These are phyloP conservation scores for Ramaria sp. DNA, from an alignment of 768 basidiomycete genomes.

Conservation along the genomic window DNA sequence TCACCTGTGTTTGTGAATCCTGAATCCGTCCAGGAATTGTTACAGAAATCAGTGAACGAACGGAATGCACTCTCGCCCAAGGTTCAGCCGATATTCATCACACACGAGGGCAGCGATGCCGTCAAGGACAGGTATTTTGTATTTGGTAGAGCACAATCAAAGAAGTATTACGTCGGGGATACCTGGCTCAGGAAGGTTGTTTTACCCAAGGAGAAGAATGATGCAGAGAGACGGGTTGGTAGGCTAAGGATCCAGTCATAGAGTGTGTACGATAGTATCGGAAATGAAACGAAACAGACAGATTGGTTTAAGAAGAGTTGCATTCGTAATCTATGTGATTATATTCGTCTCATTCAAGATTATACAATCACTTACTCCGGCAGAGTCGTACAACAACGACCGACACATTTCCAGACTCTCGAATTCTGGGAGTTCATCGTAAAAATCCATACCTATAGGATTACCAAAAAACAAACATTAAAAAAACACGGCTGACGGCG, in stretches of 20 bases:
- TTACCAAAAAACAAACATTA: too few species aligned
- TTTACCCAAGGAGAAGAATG: constrained; percentile 22
- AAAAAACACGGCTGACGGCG: too few species aligned
- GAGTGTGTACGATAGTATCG: too few species aligned
- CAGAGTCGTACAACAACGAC: too few species aligned
- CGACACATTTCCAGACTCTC: too few species aligned
- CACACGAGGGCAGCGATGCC: not conserved
- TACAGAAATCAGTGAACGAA: not conserved
- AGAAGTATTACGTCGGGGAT: not conserved
- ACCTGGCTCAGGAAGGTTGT: constrained; percentile 15
- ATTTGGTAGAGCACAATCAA: not conserved
- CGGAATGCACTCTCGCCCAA: not conserved
- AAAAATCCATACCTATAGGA: too few species aligned
- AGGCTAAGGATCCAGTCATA: not conserved
- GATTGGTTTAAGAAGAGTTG: too few species aligned
- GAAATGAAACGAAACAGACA: too few species aligned
- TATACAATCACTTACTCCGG: too few species aligned
- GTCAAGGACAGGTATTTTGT: not conserved
- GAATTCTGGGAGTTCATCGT: too few species aligned
- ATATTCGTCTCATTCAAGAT: too few species aligned
- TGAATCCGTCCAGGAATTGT: not conserved
- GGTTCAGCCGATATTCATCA: not conserved
- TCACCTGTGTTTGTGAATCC: not conserved
- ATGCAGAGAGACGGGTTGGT: not conserved
- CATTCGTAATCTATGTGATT: too few species aligned